Evolutionary conservation across 2,329 filamentous ascomycete species (phyloP).

Genomic region (Torrubiellomyces zombiae): DNA sequence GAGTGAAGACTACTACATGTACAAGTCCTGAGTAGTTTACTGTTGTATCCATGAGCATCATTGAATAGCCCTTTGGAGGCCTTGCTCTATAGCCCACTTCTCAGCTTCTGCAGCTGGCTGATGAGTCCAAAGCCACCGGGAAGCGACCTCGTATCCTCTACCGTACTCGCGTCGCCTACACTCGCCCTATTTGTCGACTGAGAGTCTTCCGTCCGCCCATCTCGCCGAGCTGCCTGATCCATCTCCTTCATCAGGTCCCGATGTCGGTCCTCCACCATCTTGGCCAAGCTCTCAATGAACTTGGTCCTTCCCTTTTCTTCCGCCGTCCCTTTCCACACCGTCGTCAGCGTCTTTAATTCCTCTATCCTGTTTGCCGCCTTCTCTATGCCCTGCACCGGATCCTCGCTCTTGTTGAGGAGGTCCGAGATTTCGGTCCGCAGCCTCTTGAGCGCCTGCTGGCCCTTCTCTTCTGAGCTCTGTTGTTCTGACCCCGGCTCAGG

Average conservation of each 20-base stretch:
- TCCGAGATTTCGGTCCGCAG: slow-evolving; percentile 55
- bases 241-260: slow-evolving; percentile 34
- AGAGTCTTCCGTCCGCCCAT: slow-evolving; percentile 15
- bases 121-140: slow-evolving; percentile 42
- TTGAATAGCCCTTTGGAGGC: too few relatives aligned
- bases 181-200: slow-evolving; percentile 18
- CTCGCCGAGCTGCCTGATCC: slow-evolving; percentile 24
- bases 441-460: slow-evolving; percentile 59
- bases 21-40: too few relatives aligned
- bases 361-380: slow-evolving; percentile 60
- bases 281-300: slow-evolving; percentile 69
- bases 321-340: slow-evolving; percentile 89
- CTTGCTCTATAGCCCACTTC: slow-evolving; percentile 32
- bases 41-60: too few relatives aligned
- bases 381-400: slow-evolving; percentile 51
- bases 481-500: slow-evolving; percentile 51
- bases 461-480: slow-evolving; percentile 69
- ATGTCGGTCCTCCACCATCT: slow-evolving; percentile 64
- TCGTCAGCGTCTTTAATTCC: slow-evolving; percentile 56
- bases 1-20: too few relatives aligned
- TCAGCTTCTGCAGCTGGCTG: slow-evolving; percentile 44
- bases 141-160: slow-evolving; percentile 24
- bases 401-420: slow-evolving; percentile 40
- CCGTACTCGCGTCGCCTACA: slow-evolving; percentile 10
- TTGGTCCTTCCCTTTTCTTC: slow-evolving; percentile 74